Evolutionary conservation across 2,329 filamentous ascomycete genomes (phyloP), one percentile per base, ranked within the genome.

Genomic region (Fusarium sambucinum): DNA sequence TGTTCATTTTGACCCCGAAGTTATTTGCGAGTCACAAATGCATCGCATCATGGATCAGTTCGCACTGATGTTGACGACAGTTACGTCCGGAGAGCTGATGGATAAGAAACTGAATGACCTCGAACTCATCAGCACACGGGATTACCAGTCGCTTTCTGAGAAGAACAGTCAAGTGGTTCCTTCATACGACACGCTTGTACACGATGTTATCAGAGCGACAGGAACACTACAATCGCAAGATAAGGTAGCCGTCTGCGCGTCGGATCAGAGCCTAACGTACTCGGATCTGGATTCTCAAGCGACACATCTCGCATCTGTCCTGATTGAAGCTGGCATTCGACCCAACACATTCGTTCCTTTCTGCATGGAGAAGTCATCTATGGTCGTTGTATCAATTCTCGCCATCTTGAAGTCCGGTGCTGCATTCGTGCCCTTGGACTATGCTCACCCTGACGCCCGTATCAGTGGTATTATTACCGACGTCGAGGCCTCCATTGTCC

Each of bases 251-350:
- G 35, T 83, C 12, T 70, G 77, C 45, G 78, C 81, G 2, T 83
- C 80, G 81, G 82, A 83, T 51, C 78, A 78, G 6, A 66, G 59
- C 21, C 78, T 82, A 41, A 81, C 80, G 3, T 83, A 83, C 52
- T 47, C 66, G 29, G 77, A 83, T 16, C 72, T 83, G 6, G 77
- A 61, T 10, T 21, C 8, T 13, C 41, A 53, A 5, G 65, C 65
- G 0, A 54, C 46, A 2, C 8, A 6, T 14, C 65, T 68, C 17
- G 32, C 65, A 9, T 2, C 12, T 12, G 3, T 19, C 0, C 8
- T 68, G 5, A 6, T 53, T 1, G 37, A 46, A 21, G 25, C 21
- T 16, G 65, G 65, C 1, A 12, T 69, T 12, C 12, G n/a, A 6
- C 27, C n/a, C 1, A 11, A 32, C 4, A 56, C 59, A 0, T 42